phyloP scores from a whole-genome alignment of 345 rosid genomes.

The Odontarrhena argentea region DNA sequence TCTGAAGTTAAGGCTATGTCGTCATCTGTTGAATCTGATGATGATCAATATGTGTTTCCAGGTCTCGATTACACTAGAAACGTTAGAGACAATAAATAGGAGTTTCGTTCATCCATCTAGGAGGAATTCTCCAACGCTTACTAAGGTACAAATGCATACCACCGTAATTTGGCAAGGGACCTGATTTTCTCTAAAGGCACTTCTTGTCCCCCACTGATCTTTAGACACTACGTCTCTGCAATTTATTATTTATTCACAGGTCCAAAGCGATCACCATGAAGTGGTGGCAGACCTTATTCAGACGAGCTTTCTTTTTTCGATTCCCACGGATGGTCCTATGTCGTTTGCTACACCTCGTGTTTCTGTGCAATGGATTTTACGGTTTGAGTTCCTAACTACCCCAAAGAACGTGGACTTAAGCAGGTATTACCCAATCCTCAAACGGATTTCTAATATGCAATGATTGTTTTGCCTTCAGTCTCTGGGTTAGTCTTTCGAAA shows the following conservation, averaged over 20 bases:
- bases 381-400: slow-evolving; percentile 87
- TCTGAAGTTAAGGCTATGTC: slow-evolving; percentile 6
- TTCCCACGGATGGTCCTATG: slow-evolving; percentile 98
- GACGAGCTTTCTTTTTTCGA: slow-evolving; percentile 90
- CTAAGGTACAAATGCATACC: slow-evolving; percentile 55
- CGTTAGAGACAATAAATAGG: slow-evolving; percentile 73
- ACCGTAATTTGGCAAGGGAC: slow-evolving; percentile 3
- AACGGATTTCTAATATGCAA: neutral
- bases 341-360: slow-evolving; percentile 82
- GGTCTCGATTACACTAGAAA: slow-evolving; percentile 85
- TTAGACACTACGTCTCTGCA: slow-evolving; percentile 7
- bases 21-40: neutral
- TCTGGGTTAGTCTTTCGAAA: slow-evolving; percentile 17
- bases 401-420: slow-evolving; percentile 78
- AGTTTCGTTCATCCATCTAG: slow-evolving; percentile 83
- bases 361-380: slow-evolving; percentile 85
- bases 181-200: neutral
- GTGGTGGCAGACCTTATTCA: slow-evolving; percentile 93
- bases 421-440: slow-evolving; percentile 52
- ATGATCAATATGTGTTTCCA: slow-evolving; percentile 38
- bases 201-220: neutral
- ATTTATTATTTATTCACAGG: slow-evolving; percentile 48
- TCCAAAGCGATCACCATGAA: slow-evolving; percentile 94
- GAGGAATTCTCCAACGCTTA: slow-evolving; percentile 77
- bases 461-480: neutral